Conservation (phyloP, 768 basidiomycete species). For the Calocera viscosa region DNA sequence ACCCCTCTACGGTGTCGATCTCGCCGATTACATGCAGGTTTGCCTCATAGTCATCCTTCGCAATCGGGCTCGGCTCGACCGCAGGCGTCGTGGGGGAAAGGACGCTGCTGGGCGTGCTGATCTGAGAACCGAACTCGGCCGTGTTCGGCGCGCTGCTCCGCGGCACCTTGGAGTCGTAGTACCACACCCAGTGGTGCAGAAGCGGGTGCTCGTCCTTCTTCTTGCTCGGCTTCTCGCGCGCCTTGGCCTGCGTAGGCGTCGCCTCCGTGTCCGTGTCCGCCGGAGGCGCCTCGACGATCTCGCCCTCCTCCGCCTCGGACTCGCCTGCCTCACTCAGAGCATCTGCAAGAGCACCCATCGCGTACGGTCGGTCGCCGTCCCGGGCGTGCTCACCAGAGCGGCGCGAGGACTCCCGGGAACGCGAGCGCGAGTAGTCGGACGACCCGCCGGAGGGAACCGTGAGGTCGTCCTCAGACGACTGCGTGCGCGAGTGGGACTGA, state of each 20-base stretch:
- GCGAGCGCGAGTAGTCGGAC: background rate
- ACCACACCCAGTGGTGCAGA: conserved; percentile 56
- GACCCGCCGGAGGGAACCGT: background rate
- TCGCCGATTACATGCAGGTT: conserved; percentile 76
- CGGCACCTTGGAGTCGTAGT: conserved; percentile 67
- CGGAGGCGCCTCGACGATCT: background rate
- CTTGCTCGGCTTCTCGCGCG: conserved; percentile 69
- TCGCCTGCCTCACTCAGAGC: conserved; percentile 50
- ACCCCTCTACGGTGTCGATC: conserved; percentile 74
- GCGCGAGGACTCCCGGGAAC: conserved; percentile 1
- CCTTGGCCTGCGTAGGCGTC: background rate
- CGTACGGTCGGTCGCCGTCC: conserved; percentile 39
- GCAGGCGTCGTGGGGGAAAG: conserved; percentile 26
- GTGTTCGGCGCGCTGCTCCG: conserved; percentile 27
- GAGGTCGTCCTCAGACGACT: background rate
- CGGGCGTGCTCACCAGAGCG: background rate
- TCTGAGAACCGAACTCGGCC: conserved; percentile 32
- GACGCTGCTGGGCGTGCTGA: conserved; percentile 34
- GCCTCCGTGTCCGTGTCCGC: background rate
- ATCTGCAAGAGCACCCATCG: background rate
- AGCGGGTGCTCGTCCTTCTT: conserved; percentile 39
- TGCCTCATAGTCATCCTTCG: conserved; percentile 70
- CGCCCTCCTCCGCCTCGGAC: background rate
- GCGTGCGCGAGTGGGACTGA: conserved; percentile 20
- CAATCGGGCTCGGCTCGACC: conserved; percentile 28